Percentiles rank a stretch among this genome's conserved stretches.
These are phyloP conservation scores for Rossbeevera mucosa DNA, from an alignment of 768 basidiomycete genomes.

Conservation along the genomic window DNA sequence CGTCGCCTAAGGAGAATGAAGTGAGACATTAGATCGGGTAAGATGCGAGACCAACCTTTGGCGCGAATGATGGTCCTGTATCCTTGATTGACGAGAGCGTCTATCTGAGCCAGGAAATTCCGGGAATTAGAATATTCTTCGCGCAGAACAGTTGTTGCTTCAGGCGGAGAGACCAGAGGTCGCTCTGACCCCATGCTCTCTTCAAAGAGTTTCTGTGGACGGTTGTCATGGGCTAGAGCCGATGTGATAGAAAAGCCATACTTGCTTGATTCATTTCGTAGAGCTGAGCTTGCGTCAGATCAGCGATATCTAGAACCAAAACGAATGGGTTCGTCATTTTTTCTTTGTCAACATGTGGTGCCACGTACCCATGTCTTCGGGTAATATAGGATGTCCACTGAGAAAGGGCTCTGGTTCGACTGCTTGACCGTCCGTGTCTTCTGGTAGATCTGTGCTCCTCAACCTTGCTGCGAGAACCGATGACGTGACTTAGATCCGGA, in stretches of 20 bases:
- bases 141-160: conserved; percentile 51
- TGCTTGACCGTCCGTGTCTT: conserved; percentile 6
- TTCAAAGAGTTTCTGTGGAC: conserved; percentile 35
- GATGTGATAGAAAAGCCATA: not conserved
- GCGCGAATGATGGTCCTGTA: conserved; percentile 65
- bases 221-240: not conserved
- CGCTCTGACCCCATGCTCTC: conserved; percentile 36
- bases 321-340: not conserved
- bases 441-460: conserved; percentile 25
- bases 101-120: conserved; percentile 69
- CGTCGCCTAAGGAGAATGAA: conserved; percentile 54
- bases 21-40: conserved; percentile 1
- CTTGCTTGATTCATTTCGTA: conserved; percentile 40
- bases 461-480: conserved; percentile 17
- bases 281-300: conserved; percentile 32
- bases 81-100: conserved; percentile 59
- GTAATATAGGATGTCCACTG: conserved; percentile 27
- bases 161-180: conserved; percentile 53
- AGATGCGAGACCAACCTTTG: conserved; percentile 46
- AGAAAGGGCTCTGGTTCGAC: conserved; percentile 18
- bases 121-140: conserved; percentile 61
- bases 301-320: conserved; percentile 28
- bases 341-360: not conserved
- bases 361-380: conserved; percentile 28
- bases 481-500: not conserved